Base-by-base conservation (phyloP, 345 rosid species). In the Populus euphratica region DNA sequence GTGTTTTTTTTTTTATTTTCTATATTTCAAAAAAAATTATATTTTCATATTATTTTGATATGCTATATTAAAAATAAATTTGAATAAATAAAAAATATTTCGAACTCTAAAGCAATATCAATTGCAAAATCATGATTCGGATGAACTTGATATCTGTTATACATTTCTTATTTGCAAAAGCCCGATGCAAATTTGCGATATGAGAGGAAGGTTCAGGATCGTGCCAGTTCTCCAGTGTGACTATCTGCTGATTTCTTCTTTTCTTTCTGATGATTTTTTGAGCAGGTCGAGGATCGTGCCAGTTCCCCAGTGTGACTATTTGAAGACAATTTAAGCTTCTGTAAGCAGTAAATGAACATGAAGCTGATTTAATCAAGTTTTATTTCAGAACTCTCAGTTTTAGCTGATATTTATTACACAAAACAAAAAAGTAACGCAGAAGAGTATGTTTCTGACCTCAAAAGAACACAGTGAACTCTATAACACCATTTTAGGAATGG, bases 251-350 rank as follows among this genome's bases (percentile, higher is more conserved):
- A 44, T 75, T 27, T 23, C 33, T 41, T 16, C 3, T 27, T 56
- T 9, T 54, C 0, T 25, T 66, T 43, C 11, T 64, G 44, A 14
- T 62, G 21, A 1, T 25, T 8, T 25, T 27, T 69, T 78, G 33
- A 4, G 66, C 83, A 87, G 92, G 90, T 68, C 52, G 73, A 29
- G 87, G 87, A 72, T 52, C 35, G 5, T 89, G 92, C 84, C 77
- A 71, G 65, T 81, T 89, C 71, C 90, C 90, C 7, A 85, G 89
- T 62, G 89, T 87, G 67, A 83, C 80, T 11, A 69, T 85, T 20
- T 84, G 85, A 88, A 75, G 74, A 76, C 25, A 70, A 38, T 69
- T 25, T 43, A 38, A 11, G 38, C 70, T 66, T 25, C 13, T 17
- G 43, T 23, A 6, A 36, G 65, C 35, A 35, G 49, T 31, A 29